Evolutionary conservation across 2,329 filamentous ascomycete species (phyloP).

Genomic region (Phyllosticta citrichinensis): DNA sequence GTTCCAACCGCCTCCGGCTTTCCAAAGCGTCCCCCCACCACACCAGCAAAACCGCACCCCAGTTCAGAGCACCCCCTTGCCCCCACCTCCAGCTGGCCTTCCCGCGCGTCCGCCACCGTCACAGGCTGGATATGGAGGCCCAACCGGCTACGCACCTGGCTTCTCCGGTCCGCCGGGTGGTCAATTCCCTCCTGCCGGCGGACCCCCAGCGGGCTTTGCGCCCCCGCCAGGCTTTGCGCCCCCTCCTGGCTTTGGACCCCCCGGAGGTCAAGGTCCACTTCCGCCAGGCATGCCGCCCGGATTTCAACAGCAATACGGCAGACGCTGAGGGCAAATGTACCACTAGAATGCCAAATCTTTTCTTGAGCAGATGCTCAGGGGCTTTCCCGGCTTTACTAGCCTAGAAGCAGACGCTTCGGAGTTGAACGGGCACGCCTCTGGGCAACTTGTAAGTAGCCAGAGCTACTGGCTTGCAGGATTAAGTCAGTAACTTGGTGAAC

Average conservation of each 20-base stretch:
- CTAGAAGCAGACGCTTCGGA: neutral
- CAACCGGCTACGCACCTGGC: slow-evolving; percentile 41
- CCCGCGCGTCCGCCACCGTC: slow-evolving; percentile 62
- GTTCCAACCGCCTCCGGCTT: slow-evolving; percentile 16
- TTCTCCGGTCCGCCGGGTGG: slow-evolving; percentile 23
- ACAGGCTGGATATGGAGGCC: slow-evolving; percentile 58
- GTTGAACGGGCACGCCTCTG: neutral
- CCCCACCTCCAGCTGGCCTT: slow-evolving; percentile 49
- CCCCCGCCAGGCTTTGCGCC: slow-evolving; percentile 20
- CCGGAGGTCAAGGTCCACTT: slow-evolving; percentile 3
- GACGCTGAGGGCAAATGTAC: neutral
- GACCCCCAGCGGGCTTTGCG: slow-evolving; percentile 39
- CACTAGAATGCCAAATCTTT: neutral
- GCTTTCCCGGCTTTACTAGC: neutral
- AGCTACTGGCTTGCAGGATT: neutral
- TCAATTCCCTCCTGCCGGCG: slow-evolving; percentile 24
- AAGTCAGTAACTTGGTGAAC: slow-evolving; percentile 1
- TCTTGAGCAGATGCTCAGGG: neutral
- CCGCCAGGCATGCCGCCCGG: slow-evolving; percentile 7
- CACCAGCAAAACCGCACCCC: slow-evolving; percentile 20
- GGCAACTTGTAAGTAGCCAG: slow-evolving; percentile 6
- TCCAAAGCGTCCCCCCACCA: slow-evolving; percentile 33
- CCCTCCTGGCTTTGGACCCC: slow-evolving; percentile 2
- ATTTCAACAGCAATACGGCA: slow-evolving; percentile 14
- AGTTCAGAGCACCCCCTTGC: slow-evolving; percentile 36